Base-by-base conservation (phyloP, 257 asterid genomes). In the Leptodermis oblonga region DNA sequence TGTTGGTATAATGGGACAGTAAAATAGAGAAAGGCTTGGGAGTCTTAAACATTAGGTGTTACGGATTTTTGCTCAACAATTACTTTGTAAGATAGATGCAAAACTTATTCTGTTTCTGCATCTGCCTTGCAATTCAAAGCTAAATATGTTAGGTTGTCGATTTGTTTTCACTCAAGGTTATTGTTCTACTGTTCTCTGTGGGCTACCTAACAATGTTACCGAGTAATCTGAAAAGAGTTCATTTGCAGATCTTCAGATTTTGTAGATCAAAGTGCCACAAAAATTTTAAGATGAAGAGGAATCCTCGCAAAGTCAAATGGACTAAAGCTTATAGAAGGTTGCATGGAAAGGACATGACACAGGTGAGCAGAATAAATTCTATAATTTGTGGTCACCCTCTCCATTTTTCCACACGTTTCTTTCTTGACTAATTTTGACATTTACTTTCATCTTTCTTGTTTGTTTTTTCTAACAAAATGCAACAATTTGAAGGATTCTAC, bases 231-330 rank as follows among this genome's bases (percentile, higher is more conserved):
- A 36, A 36, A 13, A 5, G 65, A 48, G 58, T 73, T 18, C 60
- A 13, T 78, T 70, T 74, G 78, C 87, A 92, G 96, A 74, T 92
- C 70, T 92, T 92, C 79, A 80, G 96, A 65, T 90, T 92, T 63
- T 87, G 97, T 73, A 88, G 96, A 45, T 88, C 98, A 15, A 92
- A 92, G 70, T 90, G 97, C 80, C 98, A 88, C 82, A 90, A 90
- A 65, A 90, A 92, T 85, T 90, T 88, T 79, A 90, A 90, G 86
- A 92, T 92, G 98, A 92, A 92, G 94, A 87, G 98, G 78, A 92
- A 92, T 59, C 97, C 97, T 20, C 96, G 95, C 10, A 88, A 92
- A 67, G 96, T 92, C 11, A 83, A 87, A 76, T 92, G 98, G 98
- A 92, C 96, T 4, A 92, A 92, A 82, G 97, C 95, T 54, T 90